Percentiles rank a stretch among this genome's conserved stretches.
phyloP scores from a whole-genome alignment of 2,329 filamentous ascomycete species.

The Colletotrichum limetticola region DNA sequence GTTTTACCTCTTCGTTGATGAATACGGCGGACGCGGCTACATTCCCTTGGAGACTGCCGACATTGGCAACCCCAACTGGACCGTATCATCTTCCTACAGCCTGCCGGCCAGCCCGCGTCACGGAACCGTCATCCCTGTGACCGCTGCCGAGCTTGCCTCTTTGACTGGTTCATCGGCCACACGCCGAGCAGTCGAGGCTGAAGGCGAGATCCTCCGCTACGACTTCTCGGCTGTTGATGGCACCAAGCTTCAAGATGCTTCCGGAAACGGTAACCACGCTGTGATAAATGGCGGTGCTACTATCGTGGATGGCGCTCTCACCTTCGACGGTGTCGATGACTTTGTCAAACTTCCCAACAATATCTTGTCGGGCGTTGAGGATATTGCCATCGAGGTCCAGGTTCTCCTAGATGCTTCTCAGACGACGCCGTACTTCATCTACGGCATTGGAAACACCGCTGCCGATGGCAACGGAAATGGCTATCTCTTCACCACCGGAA shows the following conservation, averaged over 20 bases:
- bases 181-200: slow-evolving; percentile 24
- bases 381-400: slow-evolving; percentile 36
- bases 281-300: slow-evolving; percentile 37
- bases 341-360: slow-evolving; percentile 39
- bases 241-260: slow-evolving; percentile 34
- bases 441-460: slow-evolving; percentile 39
- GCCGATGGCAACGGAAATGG: slow-evolving; percentile 35
- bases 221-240: slow-evolving; percentile 35
- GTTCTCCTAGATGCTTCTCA: slow-evolving; percentile 37
- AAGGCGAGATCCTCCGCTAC: slow-evolving; percentile 38
- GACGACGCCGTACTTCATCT: slow-evolving; percentile 39
- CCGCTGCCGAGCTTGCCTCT: slow-evolving; percentile 53
- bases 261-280: slow-evolving; percentile 37
- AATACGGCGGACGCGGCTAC: slow-evolving; percentile 62
- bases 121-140: slow-evolving; percentile 64
- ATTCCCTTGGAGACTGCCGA: slow-evolving; percentile 63
- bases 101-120: slow-evolving; percentile 62
- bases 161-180: slow-evolving; percentile 39
- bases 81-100: slow-evolving; percentile 55
- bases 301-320: slow-evolving; percentile 32
- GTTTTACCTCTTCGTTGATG: slow-evolving; percentile 66
- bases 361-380: slow-evolving; percentile 34
- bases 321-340: slow-evolving; percentile 39
- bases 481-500: slow-evolving; percentile 40
- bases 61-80: slow-evolving; percentile 60